phyloP scores from a whole-genome alignment of 2,329 filamentous ascomycete genomes.

The Colletotrichum sp. region DNA sequence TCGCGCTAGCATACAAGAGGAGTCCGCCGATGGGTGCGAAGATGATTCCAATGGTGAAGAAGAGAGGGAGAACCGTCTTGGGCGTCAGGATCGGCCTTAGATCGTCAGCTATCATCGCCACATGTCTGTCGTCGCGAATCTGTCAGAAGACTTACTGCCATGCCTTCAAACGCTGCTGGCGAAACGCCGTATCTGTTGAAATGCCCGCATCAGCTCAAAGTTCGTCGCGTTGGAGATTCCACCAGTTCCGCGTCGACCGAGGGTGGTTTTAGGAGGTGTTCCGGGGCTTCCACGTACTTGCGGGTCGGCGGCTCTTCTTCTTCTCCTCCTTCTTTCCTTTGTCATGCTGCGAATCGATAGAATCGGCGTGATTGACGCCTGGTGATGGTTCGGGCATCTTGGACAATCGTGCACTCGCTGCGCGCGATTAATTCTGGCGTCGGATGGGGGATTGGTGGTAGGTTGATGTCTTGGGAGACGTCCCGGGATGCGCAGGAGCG shows the following conservation, averaged over 20 bases:
- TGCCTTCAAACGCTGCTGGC: slow-evolving; percentile 95
- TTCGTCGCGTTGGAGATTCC: not conserved
- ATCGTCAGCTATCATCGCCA: slow-evolving; percentile 12
- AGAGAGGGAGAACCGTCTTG: slow-evolving; percentile 89
- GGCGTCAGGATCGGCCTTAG: slow-evolving; percentile 89
- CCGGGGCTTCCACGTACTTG: slow-evolving; percentile 67
- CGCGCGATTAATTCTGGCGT: slow-evolving; percentile 13
- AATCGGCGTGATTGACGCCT: slow-evolving; percentile 53
- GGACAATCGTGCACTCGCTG: slow-evolving; percentile 14
- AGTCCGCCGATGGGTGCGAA: slow-evolving; percentile 92
- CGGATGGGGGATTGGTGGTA: not conserved
- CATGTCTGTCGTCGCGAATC: not conserved
- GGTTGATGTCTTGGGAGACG: not conserved
- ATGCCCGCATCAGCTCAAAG: not conserved
- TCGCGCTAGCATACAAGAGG: slow-evolving; percentile 82
- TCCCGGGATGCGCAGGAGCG: not conserved
- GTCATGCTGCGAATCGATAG: slow-evolving; percentile 60
- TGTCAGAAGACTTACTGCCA: slow-evolving; percentile 80
- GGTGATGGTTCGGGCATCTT: slow-evolving; percentile 54
- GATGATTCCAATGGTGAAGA: slow-evolving; percentile 89
- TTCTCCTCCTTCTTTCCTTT: slow-evolving; percentile 67
- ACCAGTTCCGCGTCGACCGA: slow-evolving; percentile 5
- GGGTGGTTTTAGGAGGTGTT: not conserved
- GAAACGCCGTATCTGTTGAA: slow-evolving; percentile 84
- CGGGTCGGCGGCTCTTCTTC: slow-evolving; percentile 89